phyloP scores from a whole-genome alignment of 2,329 filamentous ascomycete genomes.

The Coniochaeta pulveracea region DNA sequence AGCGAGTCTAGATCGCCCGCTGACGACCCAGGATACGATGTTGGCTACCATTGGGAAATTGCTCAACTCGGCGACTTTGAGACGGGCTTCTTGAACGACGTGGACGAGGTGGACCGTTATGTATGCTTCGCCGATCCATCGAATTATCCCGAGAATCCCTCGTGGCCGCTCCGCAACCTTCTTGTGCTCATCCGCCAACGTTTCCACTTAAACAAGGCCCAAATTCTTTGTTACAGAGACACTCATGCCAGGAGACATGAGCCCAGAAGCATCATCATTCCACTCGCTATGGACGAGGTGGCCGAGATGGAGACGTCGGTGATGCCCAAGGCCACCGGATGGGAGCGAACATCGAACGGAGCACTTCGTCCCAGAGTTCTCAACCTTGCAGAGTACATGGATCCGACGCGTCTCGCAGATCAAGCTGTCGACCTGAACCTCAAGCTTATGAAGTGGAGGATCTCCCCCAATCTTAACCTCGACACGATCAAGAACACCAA shows the following conservation, averaged over 20 bases:
- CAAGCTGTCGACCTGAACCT: constrained; percentile 93
- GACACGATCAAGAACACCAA: constrained; percentile 82
- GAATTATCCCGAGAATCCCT: constrained; percentile 75
- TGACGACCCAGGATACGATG: constrained; percentile 34
- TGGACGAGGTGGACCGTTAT: constrained; percentile 63
- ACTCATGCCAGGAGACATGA: constrained; percentile 67
- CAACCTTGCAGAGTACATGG: constrained; percentile 87
- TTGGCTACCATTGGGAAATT: constrained; percentile 67
- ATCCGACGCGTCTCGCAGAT: constrained; percentile 76
- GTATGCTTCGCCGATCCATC: constrained; percentile 88
- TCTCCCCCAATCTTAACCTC: constrained; percentile 78
- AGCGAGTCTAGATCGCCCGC: constrained; percentile 29
- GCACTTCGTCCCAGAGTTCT: constrained; percentile 71
- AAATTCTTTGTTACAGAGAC: constrained; percentile 86
- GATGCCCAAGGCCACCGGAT: constrained; percentile 88
- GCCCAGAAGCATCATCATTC: constrained; percentile 69
- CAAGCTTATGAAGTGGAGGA: constrained; percentile 98
- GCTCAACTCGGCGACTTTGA: constrained; percentile 70
- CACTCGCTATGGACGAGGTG: constrained; percentile 42
- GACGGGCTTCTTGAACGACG: constrained; percentile 70
- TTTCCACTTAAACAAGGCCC: constrained; percentile 65
- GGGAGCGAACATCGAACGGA: constrained; percentile 74
- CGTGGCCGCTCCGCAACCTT: constrained; percentile 87
- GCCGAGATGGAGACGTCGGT: constrained; percentile 30
- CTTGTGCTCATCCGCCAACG: constrained; percentile 74